Evolutionary conservation across 2,329 filamentous ascomycete species (phyloP).

Genomic region (Onygenales sp.): DNA sequence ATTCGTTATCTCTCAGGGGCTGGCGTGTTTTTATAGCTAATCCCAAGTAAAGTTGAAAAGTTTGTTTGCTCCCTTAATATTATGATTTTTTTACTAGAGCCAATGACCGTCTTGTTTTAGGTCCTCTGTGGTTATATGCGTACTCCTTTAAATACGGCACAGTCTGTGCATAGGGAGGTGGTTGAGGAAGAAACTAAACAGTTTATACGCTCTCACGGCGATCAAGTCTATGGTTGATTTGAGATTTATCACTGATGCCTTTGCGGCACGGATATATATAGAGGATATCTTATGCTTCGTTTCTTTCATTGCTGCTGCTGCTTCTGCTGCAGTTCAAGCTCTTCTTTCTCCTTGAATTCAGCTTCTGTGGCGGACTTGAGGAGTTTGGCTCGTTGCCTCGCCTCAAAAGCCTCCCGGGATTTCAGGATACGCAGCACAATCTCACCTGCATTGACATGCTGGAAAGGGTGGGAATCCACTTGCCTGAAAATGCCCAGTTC

Average conservation of each 20-base stretch:
- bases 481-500: conserved; percentile 75
- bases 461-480: conserved; percentile 67
- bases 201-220: not conserved
- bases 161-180: too few species aligned
- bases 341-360: conserved; percentile 52
- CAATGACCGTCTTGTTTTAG: too few species aligned
- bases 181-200: too few species aligned
- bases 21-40: too few species aligned
- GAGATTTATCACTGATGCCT: too few species aligned
- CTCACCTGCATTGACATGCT: conserved; percentile 80
- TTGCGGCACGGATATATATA: too few species aligned
- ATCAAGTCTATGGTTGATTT: not conserved
- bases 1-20: too few species aligned
- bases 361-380: conserved; percentile 73
- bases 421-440: conserved; percentile 87
- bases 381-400: conserved; percentile 79
- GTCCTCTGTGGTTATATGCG: too few species aligned
- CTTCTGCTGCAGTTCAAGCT: conserved; percentile 16
- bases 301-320: not conserved
- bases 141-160: too few species aligned
- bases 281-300: not conserved
- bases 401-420: conserved; percentile 80
- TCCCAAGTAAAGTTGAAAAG: too few species aligned
- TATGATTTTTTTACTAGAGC: too few species aligned
- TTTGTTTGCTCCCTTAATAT: too few species aligned